These are phyloP conservation scores for Neurospora intermedia DNA, from an alignment of 495 filamentous ascomycete genomes.

Conservation along the genomic window DNA sequence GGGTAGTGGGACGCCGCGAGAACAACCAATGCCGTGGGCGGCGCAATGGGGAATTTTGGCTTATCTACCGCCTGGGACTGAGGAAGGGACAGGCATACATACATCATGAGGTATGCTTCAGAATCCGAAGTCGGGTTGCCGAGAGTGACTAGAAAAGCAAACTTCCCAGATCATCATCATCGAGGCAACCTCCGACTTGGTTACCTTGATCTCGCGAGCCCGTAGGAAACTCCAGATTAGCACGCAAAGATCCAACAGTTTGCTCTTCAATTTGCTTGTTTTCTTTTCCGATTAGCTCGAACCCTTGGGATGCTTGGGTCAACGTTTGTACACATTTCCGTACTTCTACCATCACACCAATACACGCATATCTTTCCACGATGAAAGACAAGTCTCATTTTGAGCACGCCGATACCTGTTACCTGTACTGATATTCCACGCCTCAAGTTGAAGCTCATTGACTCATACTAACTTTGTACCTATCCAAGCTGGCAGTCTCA, in stretches of 20 bases:
- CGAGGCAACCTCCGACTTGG: background rate
- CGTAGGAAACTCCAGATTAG: background rate
- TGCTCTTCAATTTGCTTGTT: background rate
- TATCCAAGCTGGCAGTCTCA: background rate
- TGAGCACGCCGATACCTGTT: background rate
- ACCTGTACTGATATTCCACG: background rate
- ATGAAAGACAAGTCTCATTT: background rate
- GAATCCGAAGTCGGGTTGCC: background rate
- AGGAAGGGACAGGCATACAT: background rate
- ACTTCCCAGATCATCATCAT: background rate
- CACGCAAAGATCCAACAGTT: background rate
- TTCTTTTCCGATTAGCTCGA: background rate
- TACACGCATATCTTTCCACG: background rate
- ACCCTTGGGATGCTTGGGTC: background rate
- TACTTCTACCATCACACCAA: background rate
- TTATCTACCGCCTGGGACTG: background rate
- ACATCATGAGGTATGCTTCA: background rate
- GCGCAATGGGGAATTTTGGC: background rate
- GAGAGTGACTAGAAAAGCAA: background rate
- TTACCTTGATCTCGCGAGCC: background rate
- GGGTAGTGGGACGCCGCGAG: background rate
- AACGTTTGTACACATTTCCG: background rate
- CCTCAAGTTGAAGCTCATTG: background rate
- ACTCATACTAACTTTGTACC: background rate
- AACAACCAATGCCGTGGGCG: background rate